Evolutionary conservation across 495 filamentous ascomycete genomes (phyloP), one percentile per base, ranked within the genome.

Genomic region (Xylaria sp.): DNA sequence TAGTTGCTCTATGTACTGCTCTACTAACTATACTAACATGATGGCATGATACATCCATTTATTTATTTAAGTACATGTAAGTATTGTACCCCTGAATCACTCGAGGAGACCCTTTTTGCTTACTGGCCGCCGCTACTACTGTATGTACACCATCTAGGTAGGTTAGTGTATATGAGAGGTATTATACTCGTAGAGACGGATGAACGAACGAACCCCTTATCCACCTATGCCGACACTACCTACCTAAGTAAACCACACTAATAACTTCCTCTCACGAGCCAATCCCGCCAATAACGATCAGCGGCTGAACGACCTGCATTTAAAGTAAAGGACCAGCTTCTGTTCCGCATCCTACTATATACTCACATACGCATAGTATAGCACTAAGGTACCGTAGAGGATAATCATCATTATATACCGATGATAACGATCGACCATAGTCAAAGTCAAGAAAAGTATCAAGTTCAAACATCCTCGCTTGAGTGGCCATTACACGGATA

Each of bases 121-220:
- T 55, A 64, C 41, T 64, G 21, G 41, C 26, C 41, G 40, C 40
- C 26, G 8, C 52, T 50, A 37, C 4, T 50, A 50, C 4, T n/a
- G 46, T 50, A 50, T 9, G 5, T 46, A 33, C 26, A 29, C 0
- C 6, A 37, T 37, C 35, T 37, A 37, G 35, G 35, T 37, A 48
- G 1, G 19, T 0, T n/a, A 48, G 44, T 48, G 11, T 17, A 8
- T 31, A 55, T n/a, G n/a, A n/a, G n/a, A n/a, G n/a, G n/a, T n/a
- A n/a, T n/a, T n/a, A 12, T 11, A n/a, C 17, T 61, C n/a, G 9
- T 17, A 37, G 31, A 40, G 19, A 21, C 33, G 58, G 57, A 7
- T 41, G n/a, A n/a, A n/a, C n/a, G 31, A 31, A 48, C 35, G 64
- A 67, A 55, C 64, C 64, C 64, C 64, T 67, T 53, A 67, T 55